These are phyloP conservation scores for Rhizopus stolonifer DNA, from an alignment of 371 early-diverging fungal species.

Conservation along the genomic window DNA sequence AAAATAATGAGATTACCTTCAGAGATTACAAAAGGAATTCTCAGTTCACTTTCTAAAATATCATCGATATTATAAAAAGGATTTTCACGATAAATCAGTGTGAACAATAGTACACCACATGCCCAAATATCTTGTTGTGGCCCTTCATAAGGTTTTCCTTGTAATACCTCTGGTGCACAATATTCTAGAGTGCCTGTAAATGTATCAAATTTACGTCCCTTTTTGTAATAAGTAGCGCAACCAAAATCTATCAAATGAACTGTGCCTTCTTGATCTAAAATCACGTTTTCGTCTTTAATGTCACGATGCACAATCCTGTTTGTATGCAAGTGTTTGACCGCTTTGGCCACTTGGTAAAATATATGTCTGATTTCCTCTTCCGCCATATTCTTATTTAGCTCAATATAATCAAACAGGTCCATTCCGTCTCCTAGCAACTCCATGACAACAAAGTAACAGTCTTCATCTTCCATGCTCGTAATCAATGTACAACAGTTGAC, in stretches of 20 bases:
- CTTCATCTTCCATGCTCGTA: slow-evolving; percentile 57
- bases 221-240: slow-evolving; percentile 54
- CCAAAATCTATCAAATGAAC: slow-evolving; percentile 71
- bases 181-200: slow-evolving; percentile 70
- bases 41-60: slow-evolving; percentile 54
- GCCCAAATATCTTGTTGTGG: slow-evolving; percentile 80
- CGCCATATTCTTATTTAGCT: slow-evolving; percentile 47
- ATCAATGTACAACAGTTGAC: slow-evolving; percentile 56
- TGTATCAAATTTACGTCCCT: slow-evolving; percentile 59
- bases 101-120: slow-evolving; percentile 71
- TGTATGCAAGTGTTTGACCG: slow-evolving; percentile 64
- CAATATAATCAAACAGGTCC: slow-evolving; percentile 74
- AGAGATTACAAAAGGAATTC: slow-evolving; percentile 60
- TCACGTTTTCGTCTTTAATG: slow-evolving; percentile 72
- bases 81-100: slow-evolving; percentile 65
- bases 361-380: slow-evolving; percentile 56
- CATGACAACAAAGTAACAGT: slow-evolving; percentile 66
- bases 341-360: slow-evolving; percentile 58
- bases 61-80: slow-evolving; percentile 74
- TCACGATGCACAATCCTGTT: slow-evolving; percentile 73
- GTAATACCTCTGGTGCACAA: slow-evolving; percentile 65
- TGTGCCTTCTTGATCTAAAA: slow-evolving; percentile 50
- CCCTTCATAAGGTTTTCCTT: slow-evolving; percentile 63
- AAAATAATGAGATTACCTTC: slow-evolving; percentile 38
- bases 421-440: slow-evolving; percentile 55